Evolutionary conservation across 148 eudicot genomes (phyloP).

Genomic region (Gaultheria prostrata): DNA sequence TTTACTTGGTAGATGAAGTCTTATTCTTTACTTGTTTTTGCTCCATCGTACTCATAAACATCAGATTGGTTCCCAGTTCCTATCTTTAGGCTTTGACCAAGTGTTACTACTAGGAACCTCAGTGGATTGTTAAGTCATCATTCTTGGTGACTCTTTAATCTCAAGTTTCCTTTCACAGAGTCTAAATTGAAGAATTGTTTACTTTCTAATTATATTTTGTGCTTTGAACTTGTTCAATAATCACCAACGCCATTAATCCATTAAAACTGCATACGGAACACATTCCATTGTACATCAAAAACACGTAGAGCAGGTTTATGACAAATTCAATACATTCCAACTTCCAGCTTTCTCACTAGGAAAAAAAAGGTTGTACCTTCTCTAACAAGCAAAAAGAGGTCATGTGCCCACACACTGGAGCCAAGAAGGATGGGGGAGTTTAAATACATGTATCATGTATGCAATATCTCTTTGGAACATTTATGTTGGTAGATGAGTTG

Average conservation of each 20-base stretch:
- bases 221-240: slow-evolving; percentile 8
- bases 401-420: not conserved
- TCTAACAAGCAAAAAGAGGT: not conserved
- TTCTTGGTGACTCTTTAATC: slow-evolving; percentile 1
- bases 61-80: not conserved
- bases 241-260: not conserved
- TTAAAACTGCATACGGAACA: not conserved
- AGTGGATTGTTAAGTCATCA: not conserved
- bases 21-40: not conserved
- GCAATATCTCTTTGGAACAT: not conserved
- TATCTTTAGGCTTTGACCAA: not conserved
- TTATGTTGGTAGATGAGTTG: not conserved
- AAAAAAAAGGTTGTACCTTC: not conserved
- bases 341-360: not conserved
- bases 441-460: not conserved
- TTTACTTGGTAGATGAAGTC: not conserved
- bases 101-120: not conserved
- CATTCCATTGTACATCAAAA: not conserved
- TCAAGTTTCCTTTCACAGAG: not conserved
- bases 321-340: not conserved
- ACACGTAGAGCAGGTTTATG: not conserved
- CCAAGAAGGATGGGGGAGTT: not conserved
- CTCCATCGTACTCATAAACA: not conserved
- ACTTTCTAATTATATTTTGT: not conserved
- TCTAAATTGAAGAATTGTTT: not conserved